phyloP scores from a whole-genome alignment of 495 filamentous ascomycete genomes.

The Penicillium arizonense region DNA sequence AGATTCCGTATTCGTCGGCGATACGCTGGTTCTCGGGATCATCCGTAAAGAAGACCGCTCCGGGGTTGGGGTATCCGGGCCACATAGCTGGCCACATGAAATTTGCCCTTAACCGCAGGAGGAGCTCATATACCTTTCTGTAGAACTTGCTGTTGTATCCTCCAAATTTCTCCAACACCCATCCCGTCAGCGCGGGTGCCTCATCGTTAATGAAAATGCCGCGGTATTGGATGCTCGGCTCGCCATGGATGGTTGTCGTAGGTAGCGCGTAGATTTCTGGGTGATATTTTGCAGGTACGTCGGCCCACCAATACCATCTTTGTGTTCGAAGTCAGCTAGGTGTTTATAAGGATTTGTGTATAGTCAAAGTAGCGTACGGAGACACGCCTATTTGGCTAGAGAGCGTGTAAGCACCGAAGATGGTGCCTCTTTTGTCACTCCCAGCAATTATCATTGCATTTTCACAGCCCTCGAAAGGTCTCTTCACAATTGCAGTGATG shows the following conservation, averaged over 20 bases:
- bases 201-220: conserved; percentile 82
- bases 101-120: conserved; percentile 68
- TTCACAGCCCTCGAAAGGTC: conserved; percentile 55
- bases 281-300: conserved; percentile 56
- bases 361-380: conserved; percentile 30
- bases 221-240: conserved; percentile 69
- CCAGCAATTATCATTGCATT: conserved; percentile 68
- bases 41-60: conserved; percentile 67
- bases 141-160: conserved; percentile 66
- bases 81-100: conserved; percentile 75
- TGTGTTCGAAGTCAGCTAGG: background rate
- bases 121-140: conserved; percentile 66
- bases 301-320: conserved; percentile 71
- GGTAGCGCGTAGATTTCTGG: conserved; percentile 55
- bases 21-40: conserved; percentile 65
- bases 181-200: conserved; percentile 67
- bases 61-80: conserved; percentile 35
- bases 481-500: conserved; percentile 55
- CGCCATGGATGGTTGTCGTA: conserved; percentile 53
- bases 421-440: conserved; percentile 64
- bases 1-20: conserved; percentile 70
- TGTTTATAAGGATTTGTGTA: background rate
- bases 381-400: conserved; percentile 76
- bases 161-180: conserved; percentile 57
- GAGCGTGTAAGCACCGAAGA: conserved; percentile 72